Conservation (phyloP, 139 green algal genomes). For the Monoraphidium neglectum region DNA sequence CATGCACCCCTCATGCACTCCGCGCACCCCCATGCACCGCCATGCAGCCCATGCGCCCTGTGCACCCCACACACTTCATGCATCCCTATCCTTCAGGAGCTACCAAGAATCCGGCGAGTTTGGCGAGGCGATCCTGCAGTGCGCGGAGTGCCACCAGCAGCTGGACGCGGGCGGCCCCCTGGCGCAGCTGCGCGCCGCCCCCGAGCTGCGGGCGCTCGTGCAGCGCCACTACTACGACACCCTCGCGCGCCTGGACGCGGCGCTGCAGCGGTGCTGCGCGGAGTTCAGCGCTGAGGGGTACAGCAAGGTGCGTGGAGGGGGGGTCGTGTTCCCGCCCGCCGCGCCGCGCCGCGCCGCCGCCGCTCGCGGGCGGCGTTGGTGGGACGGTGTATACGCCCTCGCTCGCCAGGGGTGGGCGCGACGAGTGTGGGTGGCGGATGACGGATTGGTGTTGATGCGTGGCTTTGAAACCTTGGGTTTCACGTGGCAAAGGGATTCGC, state of each 20-base stretch:
- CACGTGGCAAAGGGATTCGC: no score
- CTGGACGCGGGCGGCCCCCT: slow-evolving; percentile 22
- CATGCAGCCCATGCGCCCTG: neutral
- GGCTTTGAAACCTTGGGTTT: neutral
- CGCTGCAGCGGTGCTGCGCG: slow-evolving; percentile 44
- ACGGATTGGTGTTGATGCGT: neutral
- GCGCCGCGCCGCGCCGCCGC: no score
- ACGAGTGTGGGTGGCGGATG: neutral
- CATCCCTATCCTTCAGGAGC: slow-evolving; percentile 27
- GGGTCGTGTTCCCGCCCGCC: no score
- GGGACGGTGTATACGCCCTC: neutral
- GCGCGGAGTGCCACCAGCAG: slow-evolving; percentile 52
- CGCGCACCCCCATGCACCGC: neutral
- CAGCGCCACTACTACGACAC: slow-evolving; percentile 56
- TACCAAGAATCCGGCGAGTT: slow-evolving; percentile 55
- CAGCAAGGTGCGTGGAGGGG: slow-evolving; percentile 55
- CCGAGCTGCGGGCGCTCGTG: slow-evolving; percentile 46
- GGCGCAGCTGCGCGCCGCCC: slow-evolving; percentile 31
- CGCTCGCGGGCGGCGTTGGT: no score
- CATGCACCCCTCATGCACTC: neutral
- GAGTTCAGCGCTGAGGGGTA: slow-evolving; percentile 53
- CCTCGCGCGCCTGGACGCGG: slow-evolving; percentile 41
- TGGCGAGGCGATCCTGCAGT: slow-evolving; percentile 60
- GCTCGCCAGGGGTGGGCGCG: neutral
- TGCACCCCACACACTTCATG: neutral